Evolutionary conservation across 1,284 basidiomycete species (phyloP).

Genomic region (Mycosarcoma mackinlayi): DNA sequence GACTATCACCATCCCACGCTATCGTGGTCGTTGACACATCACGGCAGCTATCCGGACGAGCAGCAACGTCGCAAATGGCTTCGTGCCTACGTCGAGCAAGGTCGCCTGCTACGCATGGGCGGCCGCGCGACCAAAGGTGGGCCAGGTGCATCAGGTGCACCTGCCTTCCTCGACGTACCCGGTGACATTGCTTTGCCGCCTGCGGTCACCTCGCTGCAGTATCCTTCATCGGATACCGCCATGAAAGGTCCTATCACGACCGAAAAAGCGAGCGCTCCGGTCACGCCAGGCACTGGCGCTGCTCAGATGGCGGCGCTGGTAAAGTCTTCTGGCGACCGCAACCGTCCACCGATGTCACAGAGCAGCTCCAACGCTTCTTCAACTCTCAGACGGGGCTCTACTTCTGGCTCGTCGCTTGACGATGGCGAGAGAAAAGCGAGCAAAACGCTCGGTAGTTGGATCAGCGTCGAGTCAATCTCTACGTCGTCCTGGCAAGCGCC

Average conservation of each 20-base stretch:
- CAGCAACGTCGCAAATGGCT: conserved; percentile 63
- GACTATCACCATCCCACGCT: conserved; percentile 60
- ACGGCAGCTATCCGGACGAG: conserved; percentile 58
- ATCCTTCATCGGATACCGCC: conserved; percentile 12
- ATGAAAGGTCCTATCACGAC: conserved; percentile 40
- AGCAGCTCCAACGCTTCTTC: conserved; percentile 25
- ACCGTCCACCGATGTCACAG: conserved; percentile 18
- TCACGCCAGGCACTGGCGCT: conserved; percentile 38
- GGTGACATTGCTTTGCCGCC: conserved; percentile 53
- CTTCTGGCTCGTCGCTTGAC: conserved; percentile 1
- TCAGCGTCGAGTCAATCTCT: conserved; percentile 45
- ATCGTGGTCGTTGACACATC: conserved; percentile 58
- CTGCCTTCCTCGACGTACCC: conserved; percentile 28
- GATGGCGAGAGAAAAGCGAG: background rate
- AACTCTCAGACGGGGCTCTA: conserved; percentile 1
- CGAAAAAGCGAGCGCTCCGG: conserved; percentile 34
- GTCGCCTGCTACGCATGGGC: conserved; percentile 55
- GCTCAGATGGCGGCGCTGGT: conserved; percentile 44
- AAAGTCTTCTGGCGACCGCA: conserved; percentile 39
- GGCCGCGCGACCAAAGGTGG: conserved; percentile 34
- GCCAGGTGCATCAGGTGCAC: background rate
- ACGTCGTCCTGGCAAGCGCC: conserved; percentile 47
- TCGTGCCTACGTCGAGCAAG: conserved; percentile 65
- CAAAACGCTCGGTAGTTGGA: conserved; percentile 4
- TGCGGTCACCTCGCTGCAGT: conserved; percentile 29